Evolutionary conservation across 208 protist species (phyloP).

Genomic region (Porcisia deanei): DNA sequence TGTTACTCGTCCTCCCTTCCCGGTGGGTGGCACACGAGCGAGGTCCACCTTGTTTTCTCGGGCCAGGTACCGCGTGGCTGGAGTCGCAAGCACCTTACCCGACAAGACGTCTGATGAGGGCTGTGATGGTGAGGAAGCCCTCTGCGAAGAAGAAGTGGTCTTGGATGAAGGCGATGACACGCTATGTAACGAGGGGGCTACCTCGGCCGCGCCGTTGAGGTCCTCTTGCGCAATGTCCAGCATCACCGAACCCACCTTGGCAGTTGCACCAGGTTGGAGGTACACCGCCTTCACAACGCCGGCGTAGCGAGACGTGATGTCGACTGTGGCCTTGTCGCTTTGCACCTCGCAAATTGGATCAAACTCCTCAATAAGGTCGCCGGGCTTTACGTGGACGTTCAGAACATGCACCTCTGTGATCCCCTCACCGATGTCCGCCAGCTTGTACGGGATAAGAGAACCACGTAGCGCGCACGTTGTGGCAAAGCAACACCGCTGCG

Average conservation of each 20-base stretch:
- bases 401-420: slow-evolving; percentile 96
- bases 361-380: slow-evolving; percentile 93
- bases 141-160: not conserved
- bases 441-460: slow-evolving; percentile 59
- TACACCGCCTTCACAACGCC: slow-evolving; percentile 88
- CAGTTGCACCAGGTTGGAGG: slow-evolving; percentile 78
- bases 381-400: slow-evolving; percentile 89
- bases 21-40: slow-evolving; percentile 50
- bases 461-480: not conserved
- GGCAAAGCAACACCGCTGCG: not conserved
- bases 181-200: not conserved
- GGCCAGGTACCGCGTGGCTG: slow-evolving; percentile 90
- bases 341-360: slow-evolving; percentile 95
- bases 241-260: slow-evolving; percentile 84
- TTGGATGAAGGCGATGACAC: not conserved
- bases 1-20: slow-evolving; percentile 85
- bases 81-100: slow-evolving; percentile 85
- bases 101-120: not conserved
- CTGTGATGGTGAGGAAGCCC: not conserved
- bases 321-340: slow-evolving; percentile 94
- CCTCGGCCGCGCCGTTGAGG: not conserved
- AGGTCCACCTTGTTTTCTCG: slow-evolving; percentile 85
- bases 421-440: slow-evolving; percentile 97
- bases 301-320: slow-evolving; percentile 93
- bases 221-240: slow-evolving; percentile 74